phyloP scores from a whole-genome alignment of 495 filamentous ascomycete species.

The Neurospora sp. region DNA sequence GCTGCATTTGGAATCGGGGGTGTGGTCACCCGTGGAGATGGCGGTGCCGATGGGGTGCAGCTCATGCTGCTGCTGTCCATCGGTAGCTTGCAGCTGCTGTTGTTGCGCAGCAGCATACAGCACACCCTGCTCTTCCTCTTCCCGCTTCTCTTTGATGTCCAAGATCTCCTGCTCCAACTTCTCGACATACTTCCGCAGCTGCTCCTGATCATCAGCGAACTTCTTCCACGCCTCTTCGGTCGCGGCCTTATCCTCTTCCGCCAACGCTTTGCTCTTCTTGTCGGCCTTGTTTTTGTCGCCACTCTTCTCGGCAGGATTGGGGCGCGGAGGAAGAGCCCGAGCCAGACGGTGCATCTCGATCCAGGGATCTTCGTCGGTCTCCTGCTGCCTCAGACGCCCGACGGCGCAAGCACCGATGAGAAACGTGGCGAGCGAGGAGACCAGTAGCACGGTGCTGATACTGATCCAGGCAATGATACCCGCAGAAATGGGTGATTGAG shows the following conservation, averaged over 20 bases:
- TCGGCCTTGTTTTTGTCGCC: background rate
- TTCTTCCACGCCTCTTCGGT: constrained; percentile 5
- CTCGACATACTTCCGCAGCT: constrained; percentile 13
- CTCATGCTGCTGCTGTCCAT: background rate
- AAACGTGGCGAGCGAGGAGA: constrained; percentile 1
- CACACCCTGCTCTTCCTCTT: background rate
- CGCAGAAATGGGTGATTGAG: constrained; percentile 1
- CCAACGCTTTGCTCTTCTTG: background rate
- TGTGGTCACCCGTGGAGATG: background rate
- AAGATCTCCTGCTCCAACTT: constrained; percentile 9
- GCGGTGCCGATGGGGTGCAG: background rate
- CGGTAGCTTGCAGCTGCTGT: background rate
- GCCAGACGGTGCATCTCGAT: constrained; percentile 13
- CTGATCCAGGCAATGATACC: background rate
- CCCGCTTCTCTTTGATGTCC: constrained; percentile 2
- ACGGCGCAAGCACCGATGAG: background rate
- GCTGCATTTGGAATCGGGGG: background rate
- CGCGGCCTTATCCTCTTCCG: background rate
- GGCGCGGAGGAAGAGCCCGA: constrained; percentile 6
- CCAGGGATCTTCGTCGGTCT: constrained; percentile 7
- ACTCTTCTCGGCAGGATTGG: background rate
- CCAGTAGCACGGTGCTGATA: constrained; percentile 3
- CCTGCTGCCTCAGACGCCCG: background rate
- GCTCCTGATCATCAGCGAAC: constrained; percentile 7
- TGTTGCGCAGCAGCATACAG: background rate